phyloP scores from a whole-genome alignment of 2,329 filamentous ascomycete genomes.

The Knoxdaviesia capensis region DNA sequence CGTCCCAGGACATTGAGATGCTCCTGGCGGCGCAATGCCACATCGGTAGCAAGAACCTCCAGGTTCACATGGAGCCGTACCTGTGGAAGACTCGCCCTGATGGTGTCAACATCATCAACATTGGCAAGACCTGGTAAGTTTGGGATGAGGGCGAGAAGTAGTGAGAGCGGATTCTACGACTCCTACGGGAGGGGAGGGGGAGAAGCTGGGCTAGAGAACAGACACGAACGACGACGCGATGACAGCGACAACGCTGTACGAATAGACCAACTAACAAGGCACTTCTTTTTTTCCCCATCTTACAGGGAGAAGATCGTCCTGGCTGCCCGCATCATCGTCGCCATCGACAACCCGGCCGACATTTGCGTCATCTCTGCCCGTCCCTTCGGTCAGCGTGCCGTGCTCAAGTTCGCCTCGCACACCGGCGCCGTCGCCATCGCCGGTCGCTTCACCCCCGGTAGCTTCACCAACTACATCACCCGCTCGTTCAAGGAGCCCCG shows the following conservation, averaged over 20 bases:
- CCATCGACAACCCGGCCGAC: constrained; percentile 98
- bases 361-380: constrained; percentile 98
- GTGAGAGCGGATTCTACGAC: background rate
- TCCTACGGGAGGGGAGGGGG: background rate
- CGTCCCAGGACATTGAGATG: constrained; percentile 97
- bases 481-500: constrained; percentile 99
- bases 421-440: constrained; percentile 96
- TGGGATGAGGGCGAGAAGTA: background rate
- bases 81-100: constrained; percentile 99
- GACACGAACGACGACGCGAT: background rate
- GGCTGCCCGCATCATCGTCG: constrained; percentile 94
- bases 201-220: background rate
- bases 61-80: constrained; percentile 99
- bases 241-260: too few relatives aligned
- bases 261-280: too few relatives aligned
- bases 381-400: constrained; percentile 97
- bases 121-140: constrained; percentile 97
- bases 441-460: constrained; percentile 99
- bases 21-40: constrained; percentile 93
- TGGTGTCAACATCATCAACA: constrained; percentile 97
- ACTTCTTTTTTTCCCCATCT: background rate
- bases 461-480: constrained; percentile 99
- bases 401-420: constrained; percentile 98
- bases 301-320: constrained; percentile 98
- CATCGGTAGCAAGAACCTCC: constrained; percentile 96